phyloP scores from a whole-genome alignment of 73 alveolate genomes.

The Paramecium biaurelia region DNA sequence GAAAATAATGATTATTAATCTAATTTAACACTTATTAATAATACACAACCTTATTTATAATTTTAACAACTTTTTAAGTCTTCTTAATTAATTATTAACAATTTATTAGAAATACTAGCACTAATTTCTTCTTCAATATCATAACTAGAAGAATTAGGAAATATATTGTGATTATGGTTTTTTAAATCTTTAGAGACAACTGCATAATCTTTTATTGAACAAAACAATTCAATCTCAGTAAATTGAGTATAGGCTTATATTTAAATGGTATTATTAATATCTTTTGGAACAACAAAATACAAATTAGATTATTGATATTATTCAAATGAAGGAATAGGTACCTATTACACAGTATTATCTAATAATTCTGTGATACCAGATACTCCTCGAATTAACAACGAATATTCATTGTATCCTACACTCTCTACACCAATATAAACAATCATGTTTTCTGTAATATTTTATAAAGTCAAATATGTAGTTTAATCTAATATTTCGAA shows the following conservation, averaged over 20 bases:
- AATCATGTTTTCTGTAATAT: background rate
- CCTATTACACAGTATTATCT: background rate
- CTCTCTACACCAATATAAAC: background rate
- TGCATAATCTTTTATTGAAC: background rate
- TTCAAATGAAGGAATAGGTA: slow-evolving; percentile 16
- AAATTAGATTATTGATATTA: background rate
- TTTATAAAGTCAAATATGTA: background rate
- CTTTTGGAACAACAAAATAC: background rate
- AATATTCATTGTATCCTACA: background rate
- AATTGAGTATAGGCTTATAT: background rate
- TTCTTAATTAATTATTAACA: background rate
- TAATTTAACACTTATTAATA: background rate
- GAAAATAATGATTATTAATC: slow-evolving; percentile 2
- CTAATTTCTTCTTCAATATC: background rate
- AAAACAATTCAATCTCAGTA: background rate
- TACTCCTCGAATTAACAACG: slow-evolving; percentile 27
- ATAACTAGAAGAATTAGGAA: background rate
- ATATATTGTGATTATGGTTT: background rate
- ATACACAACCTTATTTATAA: background rate
- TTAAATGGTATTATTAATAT: background rate
- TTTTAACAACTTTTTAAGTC: background rate
- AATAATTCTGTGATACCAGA: background rate
- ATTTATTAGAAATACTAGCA: background rate
- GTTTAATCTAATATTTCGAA: background rate
- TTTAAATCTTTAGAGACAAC: background rate